These are phyloP conservation scores for Ascochyta fabae DNA, from an alignment of 2,329 filamentous ascomycete genomes.

Conservation along the genomic window DNA sequence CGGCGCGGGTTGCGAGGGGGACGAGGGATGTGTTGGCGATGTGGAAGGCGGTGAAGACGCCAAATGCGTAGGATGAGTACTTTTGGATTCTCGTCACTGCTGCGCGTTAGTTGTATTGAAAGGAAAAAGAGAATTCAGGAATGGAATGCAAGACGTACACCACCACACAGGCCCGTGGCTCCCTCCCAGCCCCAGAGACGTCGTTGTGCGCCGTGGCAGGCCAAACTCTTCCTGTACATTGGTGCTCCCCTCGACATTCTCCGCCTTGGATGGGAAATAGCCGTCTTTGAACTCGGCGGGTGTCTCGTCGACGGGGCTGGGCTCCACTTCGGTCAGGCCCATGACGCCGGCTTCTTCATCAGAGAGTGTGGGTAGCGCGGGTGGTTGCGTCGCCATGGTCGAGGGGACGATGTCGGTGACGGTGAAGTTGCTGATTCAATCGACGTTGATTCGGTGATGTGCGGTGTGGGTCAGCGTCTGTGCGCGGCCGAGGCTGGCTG, in stretches of 20 bases:
- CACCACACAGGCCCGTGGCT: constrained; percentile 78
- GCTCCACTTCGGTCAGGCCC: constrained; percentile 79
- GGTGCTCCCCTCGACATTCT: too few species aligned
- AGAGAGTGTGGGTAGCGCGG: constrained; percentile 4
- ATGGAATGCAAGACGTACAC: constrained; percentile 59
- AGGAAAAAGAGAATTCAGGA: neutral
- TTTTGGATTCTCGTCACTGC: constrained; percentile 78
- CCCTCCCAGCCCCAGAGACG: constrained; percentile 58
- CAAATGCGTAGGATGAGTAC: constrained; percentile 77
- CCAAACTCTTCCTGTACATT: neutral
- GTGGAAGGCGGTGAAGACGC: constrained; percentile 53
- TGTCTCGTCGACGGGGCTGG: constrained; percentile 74
- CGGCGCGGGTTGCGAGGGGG: constrained; percentile 43
- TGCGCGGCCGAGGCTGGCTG: neutral
- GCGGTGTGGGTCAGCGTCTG: constrained; percentile 5
- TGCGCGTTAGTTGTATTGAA: neutral
- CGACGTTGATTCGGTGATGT: constrained; percentile 43
- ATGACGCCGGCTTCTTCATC: constrained; percentile 59
- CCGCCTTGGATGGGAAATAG: constrained; percentile 48
- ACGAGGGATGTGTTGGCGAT: constrained; percentile 56
- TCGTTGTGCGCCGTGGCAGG: constrained; percentile 16
- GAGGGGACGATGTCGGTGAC: constrained; percentile 16
- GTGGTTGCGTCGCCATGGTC: constrained; percentile 13
- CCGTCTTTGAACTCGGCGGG: constrained; percentile 57
- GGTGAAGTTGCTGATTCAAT: constrained; percentile 29